A percentile compares a stretch with the other conserved stretches of the same genome.
phyloP scores from a whole-genome alignment of 169 alveolate species.

The Plasmodium chabaudi region DNA sequence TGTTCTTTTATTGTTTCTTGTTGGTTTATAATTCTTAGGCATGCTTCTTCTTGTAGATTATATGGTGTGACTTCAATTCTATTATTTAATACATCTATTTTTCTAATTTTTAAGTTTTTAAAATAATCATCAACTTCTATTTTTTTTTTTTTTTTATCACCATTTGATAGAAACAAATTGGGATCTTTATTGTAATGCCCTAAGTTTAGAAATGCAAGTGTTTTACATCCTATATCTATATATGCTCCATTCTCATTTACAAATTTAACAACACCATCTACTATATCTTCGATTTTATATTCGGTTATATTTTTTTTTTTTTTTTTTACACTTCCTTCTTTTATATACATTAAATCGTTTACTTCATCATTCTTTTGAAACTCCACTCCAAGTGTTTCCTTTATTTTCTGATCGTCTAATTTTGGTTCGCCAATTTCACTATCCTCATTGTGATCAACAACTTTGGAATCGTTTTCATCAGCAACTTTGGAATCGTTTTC shows the following conservation, averaged over 20 bases:
- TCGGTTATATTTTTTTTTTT: slow-evolving; percentile 45
- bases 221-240: slow-evolving; percentile 73
- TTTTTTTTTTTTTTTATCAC: slow-evolving; percentile 23
- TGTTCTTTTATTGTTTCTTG: slow-evolving; percentile 62
- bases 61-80: slow-evolving; percentile 51
- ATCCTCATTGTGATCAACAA: neutral
- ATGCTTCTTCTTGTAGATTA: slow-evolving; percentile 51
- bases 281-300: slow-evolving; percentile 54
- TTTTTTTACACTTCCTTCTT: slow-evolving; percentile 23
- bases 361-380: slow-evolving; percentile 25
- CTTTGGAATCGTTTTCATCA: neutral
- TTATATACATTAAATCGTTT: slow-evolving; percentile 54
- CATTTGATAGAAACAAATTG: neutral
- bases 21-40: slow-evolving; percentile 48
- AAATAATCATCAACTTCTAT: slow-evolving; percentile 35
- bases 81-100: slow-evolving; percentile 38
- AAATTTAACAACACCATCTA: slow-evolving; percentile 24
- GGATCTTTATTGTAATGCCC: slow-evolving; percentile 75
- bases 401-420: neutral
- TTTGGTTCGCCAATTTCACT: neutral
- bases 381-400: slow-evolving; percentile 24
- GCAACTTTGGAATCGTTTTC: neutral
- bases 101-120: slow-evolving; percentile 46
- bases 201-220: slow-evolving; percentile 55
- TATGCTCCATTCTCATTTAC: slow-evolving; percentile 73